Percentiles rank a stretch among this genome's conserved stretches.
Evolutionary conservation across 1,139 yeast genomes (phyloP).

Genomic region (Blastobotrys arbuscula): DNA sequence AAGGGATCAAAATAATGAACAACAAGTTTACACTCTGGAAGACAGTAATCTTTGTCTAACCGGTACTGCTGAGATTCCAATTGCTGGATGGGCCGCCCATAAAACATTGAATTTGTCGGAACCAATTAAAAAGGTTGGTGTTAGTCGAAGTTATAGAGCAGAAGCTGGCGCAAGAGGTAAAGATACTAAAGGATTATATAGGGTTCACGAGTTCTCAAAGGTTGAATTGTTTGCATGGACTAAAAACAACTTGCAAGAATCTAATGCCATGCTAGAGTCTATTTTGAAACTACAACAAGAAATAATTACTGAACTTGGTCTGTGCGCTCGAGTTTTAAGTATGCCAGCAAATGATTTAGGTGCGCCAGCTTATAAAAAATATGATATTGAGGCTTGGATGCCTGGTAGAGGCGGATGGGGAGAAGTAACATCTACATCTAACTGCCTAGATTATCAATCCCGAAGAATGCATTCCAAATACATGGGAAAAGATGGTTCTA

Average conservation of each 20-base stretch:
- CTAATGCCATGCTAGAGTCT: constrained; percentile 47
- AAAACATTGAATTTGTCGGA: constrained; percentile 32
- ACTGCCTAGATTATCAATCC: constrained; percentile 89
- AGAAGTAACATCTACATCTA: constrained; percentile 84
- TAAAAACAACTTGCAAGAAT: constrained; percentile 34
- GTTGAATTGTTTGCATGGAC: constrained; percentile 88
- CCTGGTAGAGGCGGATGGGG: constrained; percentile 96
- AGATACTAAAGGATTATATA: constrained; percentile 84
- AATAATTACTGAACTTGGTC: constrained; percentile 60
- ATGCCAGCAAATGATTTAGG: constrained; percentile 94
- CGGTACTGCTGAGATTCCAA: constrained; percentile 94
- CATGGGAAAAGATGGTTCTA: constrained; percentile 34
- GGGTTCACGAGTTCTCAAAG: constrained; percentile 98
- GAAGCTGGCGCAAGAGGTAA: constrained; percentile 97
- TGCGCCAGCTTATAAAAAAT: constrained; percentile 86
- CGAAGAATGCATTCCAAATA: constrained; percentile 69
- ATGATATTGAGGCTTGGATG: constrained; percentile 98
- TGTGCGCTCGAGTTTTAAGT: constrained; percentile 73
- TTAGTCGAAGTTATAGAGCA: constrained; percentile 84
- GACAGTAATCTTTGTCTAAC: constrained; percentile 58
- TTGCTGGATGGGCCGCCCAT: constrained; percentile 67
- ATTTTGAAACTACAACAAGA: constrained; percentile 60
- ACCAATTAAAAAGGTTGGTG: constrained; percentile 67
- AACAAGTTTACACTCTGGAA: constrained; percentile 65
- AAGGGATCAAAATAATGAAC: constrained; percentile 79